Conservation (phyloP, 169 alveolate genomes). For the Cryptosporidium andersoni region DNA sequence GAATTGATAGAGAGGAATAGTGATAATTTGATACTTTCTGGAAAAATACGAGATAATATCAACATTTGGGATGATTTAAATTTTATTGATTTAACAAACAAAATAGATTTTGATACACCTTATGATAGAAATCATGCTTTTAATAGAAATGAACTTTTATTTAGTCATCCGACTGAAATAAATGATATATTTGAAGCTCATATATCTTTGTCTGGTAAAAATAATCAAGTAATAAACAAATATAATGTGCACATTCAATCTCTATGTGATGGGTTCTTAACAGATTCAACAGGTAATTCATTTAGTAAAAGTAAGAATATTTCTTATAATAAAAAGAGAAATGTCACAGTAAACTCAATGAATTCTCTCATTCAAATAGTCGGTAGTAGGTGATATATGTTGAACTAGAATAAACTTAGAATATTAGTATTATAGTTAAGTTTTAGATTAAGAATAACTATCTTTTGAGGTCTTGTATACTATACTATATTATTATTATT, state of each 20-base stretch:
- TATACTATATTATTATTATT: background rate
- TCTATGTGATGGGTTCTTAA: constrained; percentile 55
- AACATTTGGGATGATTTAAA: constrained; percentile 53
- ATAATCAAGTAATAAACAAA: background rate
- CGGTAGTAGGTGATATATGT: background rate
- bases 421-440: background rate
- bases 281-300: background rate
- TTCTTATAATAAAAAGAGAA: background rate
- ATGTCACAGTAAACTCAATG: constrained; percentile 29
- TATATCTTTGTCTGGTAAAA: background rate
- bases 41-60: constrained; percentile 17
- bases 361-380: constrained; percentile 39
- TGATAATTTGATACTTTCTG: too few relatives aligned
- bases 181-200: constrained; percentile 1
- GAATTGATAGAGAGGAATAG: too few relatives aligned
- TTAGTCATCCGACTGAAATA: background rate
- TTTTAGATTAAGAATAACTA: background rate
- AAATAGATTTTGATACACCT: constrained; percentile 31
- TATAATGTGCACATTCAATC: constrained; percentile 23
- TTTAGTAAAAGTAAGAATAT: too few relatives aligned
- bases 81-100: constrained; percentile 8
- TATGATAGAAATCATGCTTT: constrained; percentile 54
- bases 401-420: background rate
- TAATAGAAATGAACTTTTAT: constrained; percentile 40
- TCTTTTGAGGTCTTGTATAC: background rate